Percentiles rank a stretch among this genome's conserved stretches.
These are phyloP conservation scores for Tylopilus felleus DNA, from an alignment of 768 basidiomycete species.

Conservation along the genomic window DNA sequence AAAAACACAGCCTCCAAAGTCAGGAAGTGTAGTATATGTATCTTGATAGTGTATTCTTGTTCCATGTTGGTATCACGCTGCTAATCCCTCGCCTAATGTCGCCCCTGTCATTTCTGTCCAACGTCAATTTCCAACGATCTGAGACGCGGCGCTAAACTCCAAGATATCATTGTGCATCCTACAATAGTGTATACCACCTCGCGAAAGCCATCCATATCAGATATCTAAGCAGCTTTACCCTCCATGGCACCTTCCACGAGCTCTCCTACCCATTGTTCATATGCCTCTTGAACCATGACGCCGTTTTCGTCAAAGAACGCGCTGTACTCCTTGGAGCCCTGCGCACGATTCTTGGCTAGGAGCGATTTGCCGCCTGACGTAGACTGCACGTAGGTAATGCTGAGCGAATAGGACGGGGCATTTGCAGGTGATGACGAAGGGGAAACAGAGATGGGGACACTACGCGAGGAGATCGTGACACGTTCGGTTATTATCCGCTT, in stretches of 20 bases:
- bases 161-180: constrained; percentile 29
- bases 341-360: constrained; percentile 64
- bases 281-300: constrained; percentile 67
- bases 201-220: neutral
- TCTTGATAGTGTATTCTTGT: too few relatives aligned
- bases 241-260: constrained; percentile 73
- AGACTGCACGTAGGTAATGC: constrained; percentile 70
- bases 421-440: constrained; percentile 31
- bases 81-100: constrained; percentile 3
- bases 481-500: constrained; percentile 93
- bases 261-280: constrained; percentile 77
- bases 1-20: constrained; percentile 32
- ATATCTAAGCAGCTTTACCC: constrained; percentile 48
- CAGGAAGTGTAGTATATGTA: constrained; percentile 30
- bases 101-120: neutral
- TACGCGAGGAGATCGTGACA: constrained; percentile 72
- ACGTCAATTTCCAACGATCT: neutral
- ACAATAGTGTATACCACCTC: constrained; percentile 24
- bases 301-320: constrained; percentile 82
- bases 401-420: constrained; percentile 66
- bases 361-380: constrained; percentile 85
- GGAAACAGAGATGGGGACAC: constrained; percentile 42
- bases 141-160: neutral
- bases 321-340: constrained; percentile 55
- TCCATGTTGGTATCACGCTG: too few relatives aligned